phyloP scores from a whole-genome alignment of 2,329 filamentous ascomycete species.

The Penicillium sp. region DNA sequence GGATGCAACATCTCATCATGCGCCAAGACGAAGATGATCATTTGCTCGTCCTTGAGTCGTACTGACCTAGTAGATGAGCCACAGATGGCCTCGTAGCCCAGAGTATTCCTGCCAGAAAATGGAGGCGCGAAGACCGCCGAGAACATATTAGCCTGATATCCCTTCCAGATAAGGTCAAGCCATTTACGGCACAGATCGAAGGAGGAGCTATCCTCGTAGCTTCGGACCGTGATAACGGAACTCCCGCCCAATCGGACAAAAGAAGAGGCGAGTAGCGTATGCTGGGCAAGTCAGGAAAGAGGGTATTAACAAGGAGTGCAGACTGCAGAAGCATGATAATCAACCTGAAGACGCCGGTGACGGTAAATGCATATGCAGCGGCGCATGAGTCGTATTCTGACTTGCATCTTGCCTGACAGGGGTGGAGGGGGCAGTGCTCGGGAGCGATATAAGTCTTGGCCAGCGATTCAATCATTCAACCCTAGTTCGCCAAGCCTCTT shows the following conservation, averaged over 20 bases:
- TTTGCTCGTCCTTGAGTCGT: slow-evolving; percentile 25
- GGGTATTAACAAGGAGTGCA: neutral
- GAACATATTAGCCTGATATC: too few relatives aligned
- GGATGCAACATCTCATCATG: slow-evolving; percentile 32
- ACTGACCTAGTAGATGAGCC: slow-evolving; percentile 19
- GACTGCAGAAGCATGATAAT: neutral
- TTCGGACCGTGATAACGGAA: neutral
- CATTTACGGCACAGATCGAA: slow-evolving; percentile 3
- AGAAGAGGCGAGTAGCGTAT: neutral
- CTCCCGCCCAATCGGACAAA: slow-evolving; percentile 1
- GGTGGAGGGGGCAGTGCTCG: slow-evolving; percentile 4
- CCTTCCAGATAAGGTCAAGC: slow-evolving; percentile 1
- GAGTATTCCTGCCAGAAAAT: neutral
- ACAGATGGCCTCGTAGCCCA: slow-evolving; percentile 21
- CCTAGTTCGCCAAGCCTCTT: slow-evolving; percentile 24
- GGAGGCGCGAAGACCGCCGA: neutral
- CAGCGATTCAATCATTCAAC: slow-evolving; percentile 2
- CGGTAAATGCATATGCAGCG: slow-evolving; percentile 2
- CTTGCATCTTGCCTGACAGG: slow-evolving; percentile 10
- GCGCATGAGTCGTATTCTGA: slow-evolving; percentile 11
- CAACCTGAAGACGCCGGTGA: slow-evolving; percentile 1
- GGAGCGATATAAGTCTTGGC: neutral
- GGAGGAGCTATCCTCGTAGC: neutral
- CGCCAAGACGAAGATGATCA: slow-evolving; percentile 27
- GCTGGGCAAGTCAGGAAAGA: neutral